These are phyloP conservation scores for Aspergillus taichungensis DNA, from an alignment of 495 filamentous ascomycete species.

Conservation along the genomic window DNA sequence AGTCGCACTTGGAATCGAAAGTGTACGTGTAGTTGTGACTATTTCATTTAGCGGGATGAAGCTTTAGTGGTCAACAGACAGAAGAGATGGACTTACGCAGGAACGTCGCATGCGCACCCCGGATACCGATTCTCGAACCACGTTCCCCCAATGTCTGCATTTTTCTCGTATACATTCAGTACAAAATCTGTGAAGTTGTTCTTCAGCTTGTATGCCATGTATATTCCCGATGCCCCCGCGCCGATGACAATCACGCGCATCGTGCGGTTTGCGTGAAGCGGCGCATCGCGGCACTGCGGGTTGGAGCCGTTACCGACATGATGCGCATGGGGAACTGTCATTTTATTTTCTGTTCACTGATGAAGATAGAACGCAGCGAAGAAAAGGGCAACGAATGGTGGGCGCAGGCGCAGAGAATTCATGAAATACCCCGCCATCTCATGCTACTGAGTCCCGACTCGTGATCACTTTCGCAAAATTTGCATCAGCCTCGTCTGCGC, in stretches of 20 bases:
- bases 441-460: no score
- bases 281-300: neutral
- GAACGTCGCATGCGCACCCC: conserved; percentile 38
- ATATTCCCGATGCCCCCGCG: conserved; percentile 1
- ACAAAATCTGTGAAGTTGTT: conserved; percentile 36
- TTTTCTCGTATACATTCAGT: conserved; percentile 61
- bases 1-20: conserved; percentile 36
- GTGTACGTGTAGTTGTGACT: conserved; percentile 25
- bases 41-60: neutral
- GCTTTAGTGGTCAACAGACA: neutral
- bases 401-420: no score
- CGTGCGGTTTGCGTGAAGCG: conserved; percentile 1
- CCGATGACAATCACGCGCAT: conserved; percentile 2
- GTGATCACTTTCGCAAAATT: no score
- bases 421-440: no score
- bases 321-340: no score
- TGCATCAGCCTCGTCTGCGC: no score
- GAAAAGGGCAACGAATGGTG: no score
- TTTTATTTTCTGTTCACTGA: no score
- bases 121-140: conserved; percentile 59
- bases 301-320: no score
- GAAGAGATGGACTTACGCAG: conserved; percentile 6
- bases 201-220: conserved; percentile 4
- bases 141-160: conserved; percentile 51
- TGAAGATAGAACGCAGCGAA: no score